phyloP scores from a whole-genome alignment of 108 stramenopile species.

The Conticribra weissflogii region DNA sequence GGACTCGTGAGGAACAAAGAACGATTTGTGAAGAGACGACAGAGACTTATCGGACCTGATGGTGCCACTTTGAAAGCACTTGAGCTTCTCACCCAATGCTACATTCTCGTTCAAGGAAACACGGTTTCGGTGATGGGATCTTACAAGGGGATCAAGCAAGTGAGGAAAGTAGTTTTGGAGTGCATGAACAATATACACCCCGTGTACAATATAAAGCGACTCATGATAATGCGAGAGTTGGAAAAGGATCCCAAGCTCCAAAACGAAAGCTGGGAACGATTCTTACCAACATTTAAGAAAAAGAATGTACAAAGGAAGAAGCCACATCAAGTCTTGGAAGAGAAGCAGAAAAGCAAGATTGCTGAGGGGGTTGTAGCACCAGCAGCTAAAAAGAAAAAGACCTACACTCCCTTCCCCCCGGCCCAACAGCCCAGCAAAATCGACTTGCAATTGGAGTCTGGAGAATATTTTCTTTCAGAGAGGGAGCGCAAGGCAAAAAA shows the following conservation, averaged over 20 bases:
- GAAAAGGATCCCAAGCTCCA: conserved; percentile 93
- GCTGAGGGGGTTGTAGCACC: not conserved
- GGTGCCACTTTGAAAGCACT: conserved; percentile 98
- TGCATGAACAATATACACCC: conserved; percentile 99
- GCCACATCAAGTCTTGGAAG: conserved; percentile 50
- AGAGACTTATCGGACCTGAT: conserved; percentile 96
- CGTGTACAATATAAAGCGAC: conserved; percentile 98
- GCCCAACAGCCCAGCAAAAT: conserved; percentile 92
- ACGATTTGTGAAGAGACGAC: conserved; percentile 97
- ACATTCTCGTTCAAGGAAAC: conserved; percentile 98
- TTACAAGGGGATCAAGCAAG: conserved; percentile 92
- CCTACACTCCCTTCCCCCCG: conserved; percentile 98
- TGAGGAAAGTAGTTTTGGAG: conserved; percentile 94
- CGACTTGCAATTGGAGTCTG: conserved; percentile 94
- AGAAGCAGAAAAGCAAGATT: conserved; percentile 18
- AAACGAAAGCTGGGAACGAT: conserved; percentile 97
- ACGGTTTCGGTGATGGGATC: conserved; percentile 94
- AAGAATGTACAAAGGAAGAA: conserved; percentile 95
- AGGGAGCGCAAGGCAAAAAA: conserved; percentile 68
- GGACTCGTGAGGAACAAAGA: conserved; percentile 98
- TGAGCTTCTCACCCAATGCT: conserved; percentile 97
- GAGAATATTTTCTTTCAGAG: conserved; percentile 88
- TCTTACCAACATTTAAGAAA: conserved; percentile 96
- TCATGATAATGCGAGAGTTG: conserved; percentile 99
- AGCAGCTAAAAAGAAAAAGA: conserved; percentile 68